Percentiles rank a stretch among this genome's conserved stretches.
These are phyloP conservation scores for Vigna angularis DNA, from an alignment of 306 rosid species.

Conservation along the genomic window DNA sequence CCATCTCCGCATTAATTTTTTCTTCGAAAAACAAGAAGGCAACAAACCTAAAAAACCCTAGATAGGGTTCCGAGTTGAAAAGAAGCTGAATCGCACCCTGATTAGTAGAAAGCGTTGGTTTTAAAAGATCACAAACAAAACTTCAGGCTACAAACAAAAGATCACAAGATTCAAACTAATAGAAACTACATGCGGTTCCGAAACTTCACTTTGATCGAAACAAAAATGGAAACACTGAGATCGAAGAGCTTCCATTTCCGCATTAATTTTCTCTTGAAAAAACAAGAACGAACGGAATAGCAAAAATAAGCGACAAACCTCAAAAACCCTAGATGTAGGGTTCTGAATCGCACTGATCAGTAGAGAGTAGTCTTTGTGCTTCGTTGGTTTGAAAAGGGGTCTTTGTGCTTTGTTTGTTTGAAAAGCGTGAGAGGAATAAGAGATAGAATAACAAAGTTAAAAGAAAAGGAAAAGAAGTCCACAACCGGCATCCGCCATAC, in stretches of 20 bases:
- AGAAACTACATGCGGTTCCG: neutral
- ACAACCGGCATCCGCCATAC: slow-evolving; percentile 29
- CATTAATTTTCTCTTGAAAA: slow-evolving; percentile 7
- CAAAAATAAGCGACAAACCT: slow-evolving; percentile 42
- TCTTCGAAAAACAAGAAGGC: no score
- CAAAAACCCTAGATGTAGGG: slow-evolving; percentile 48
- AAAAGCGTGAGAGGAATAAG: neutral
- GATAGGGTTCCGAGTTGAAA: no score
- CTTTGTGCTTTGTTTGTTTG: neutral
- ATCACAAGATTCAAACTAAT: slow-evolving; percentile 28
- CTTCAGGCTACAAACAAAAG: neutral
- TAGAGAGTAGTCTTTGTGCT: slow-evolving; percentile 15
- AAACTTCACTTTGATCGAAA: neutral
- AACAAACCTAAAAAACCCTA: no score
- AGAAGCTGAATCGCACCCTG: no score
- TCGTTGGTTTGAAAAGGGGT: slow-evolving; percentile 30
- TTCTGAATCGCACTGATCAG: slow-evolving; percentile 37
- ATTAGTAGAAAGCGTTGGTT: no score
- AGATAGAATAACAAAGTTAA: neutral
- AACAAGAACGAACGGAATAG: neutral
- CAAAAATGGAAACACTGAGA: neutral
- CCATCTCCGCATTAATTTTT: neutral
- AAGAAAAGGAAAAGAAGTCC: neutral
- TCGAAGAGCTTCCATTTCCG: neutral
- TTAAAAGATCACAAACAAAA: no score